A percentile compares a stretch with the other conserved stretches of the same genome.
Conservation (phyloP, 2,329 filamentous ascomycete species). For the Pseudocercospora ulei region DNA sequence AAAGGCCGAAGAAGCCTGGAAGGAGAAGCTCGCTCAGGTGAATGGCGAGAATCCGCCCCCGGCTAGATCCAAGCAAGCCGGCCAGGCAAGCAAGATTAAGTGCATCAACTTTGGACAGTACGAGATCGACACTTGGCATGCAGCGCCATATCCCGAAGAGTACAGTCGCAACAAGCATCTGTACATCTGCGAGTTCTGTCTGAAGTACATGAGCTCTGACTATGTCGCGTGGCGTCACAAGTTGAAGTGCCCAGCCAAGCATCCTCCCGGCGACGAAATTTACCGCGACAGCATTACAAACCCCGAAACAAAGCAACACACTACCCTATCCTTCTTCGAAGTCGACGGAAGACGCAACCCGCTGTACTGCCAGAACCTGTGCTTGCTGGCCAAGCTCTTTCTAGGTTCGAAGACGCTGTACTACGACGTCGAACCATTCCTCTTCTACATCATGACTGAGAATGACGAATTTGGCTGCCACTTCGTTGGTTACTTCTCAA, state of each 20-base stretch:
- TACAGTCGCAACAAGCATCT: conserved; percentile 92
- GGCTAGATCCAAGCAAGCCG: conserved; percentile 54
- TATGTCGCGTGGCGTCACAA: conserved; percentile 98
- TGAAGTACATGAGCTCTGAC: conserved; percentile 99
- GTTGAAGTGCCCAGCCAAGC: conserved; percentile 85
- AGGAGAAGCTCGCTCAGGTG: conserved; percentile 56
- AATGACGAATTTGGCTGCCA: conserved; percentile 87
- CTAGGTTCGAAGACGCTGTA: conserved; percentile 97
- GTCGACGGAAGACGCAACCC: conserved; percentile 95
- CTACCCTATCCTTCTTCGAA: conserved; percentile 70
- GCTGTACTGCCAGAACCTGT: conserved; percentile 97
- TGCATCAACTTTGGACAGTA: conserved; percentile 96
- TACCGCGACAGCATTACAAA: conserved; percentile 75
- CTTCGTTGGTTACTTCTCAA: conserved; percentile 98
- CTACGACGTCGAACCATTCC: conserved; percentile 92
- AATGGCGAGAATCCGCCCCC: conserved; percentile 49
- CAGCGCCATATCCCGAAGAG: conserved; percentile 93
- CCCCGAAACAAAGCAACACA: conserved; percentile 31
- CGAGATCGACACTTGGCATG: conserved; percentile 99
- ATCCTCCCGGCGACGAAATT: conserved; percentile 94
- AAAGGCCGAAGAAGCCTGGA: conserved; percentile 87
- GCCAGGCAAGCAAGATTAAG: conserved; percentile 90
- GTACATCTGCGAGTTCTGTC: conserved; percentile 98
- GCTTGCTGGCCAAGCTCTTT: conserved; percentile 89
- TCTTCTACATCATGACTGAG: conserved; percentile 95